These are phyloP conservation scores for Globisporangium viniferum DNA, from an alignment of 352 stramenopile species.

Conservation along the genomic window DNA sequence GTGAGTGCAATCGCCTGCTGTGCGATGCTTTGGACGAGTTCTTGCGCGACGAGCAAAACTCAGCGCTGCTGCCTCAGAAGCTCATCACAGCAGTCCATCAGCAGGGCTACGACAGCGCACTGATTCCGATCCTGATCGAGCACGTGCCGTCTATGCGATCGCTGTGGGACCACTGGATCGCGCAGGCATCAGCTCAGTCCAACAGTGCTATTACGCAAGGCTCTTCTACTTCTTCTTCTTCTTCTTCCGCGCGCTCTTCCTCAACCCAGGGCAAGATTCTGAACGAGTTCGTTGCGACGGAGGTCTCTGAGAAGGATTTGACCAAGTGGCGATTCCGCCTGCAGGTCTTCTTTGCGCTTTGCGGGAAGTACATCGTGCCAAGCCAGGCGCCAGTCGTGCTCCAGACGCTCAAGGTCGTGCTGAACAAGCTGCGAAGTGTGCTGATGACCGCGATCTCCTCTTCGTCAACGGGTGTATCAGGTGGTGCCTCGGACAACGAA, in stretches of 20 bases:
- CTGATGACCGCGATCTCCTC: slow-evolving; percentile 15
- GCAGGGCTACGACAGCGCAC: slow-evolving; percentile 42
- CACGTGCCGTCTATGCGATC: slow-evolving; percentile 39
- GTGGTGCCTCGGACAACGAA: slow-evolving; percentile 10
- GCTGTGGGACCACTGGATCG: slow-evolving; percentile 59
- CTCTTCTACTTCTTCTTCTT: slow-evolving; percentile 14
- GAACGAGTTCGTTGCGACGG: slow-evolving; percentile 47
- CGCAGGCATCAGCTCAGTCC: neutral
- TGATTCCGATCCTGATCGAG: slow-evolving; percentile 32
- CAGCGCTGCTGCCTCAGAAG: slow-evolving; percentile 21
- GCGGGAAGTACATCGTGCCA: slow-evolving; percentile 33
- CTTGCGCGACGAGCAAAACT: slow-evolving; percentile 24
- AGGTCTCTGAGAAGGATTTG: slow-evolving; percentile 45
- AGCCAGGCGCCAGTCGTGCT: slow-evolving; percentile 39
- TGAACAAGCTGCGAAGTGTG: slow-evolving; percentile 47
- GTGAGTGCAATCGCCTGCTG: slow-evolving; percentile 18
- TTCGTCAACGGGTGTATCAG: neutral
- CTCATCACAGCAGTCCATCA: slow-evolving; percentile 42
- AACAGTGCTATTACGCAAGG: neutral
- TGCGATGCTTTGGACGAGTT: slow-evolving; percentile 35
- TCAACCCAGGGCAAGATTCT: slow-evolving; percentile 32
- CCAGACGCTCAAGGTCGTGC: slow-evolving; percentile 51
- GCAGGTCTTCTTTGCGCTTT: slow-evolving; percentile 50
- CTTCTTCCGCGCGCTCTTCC: slow-evolving; percentile 16
- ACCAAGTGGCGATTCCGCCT: slow-evolving; percentile 54